phyloP scores from a whole-genome alignment of 805 yeast species.

The Wickerhamomyces kurtzmanii region DNA sequence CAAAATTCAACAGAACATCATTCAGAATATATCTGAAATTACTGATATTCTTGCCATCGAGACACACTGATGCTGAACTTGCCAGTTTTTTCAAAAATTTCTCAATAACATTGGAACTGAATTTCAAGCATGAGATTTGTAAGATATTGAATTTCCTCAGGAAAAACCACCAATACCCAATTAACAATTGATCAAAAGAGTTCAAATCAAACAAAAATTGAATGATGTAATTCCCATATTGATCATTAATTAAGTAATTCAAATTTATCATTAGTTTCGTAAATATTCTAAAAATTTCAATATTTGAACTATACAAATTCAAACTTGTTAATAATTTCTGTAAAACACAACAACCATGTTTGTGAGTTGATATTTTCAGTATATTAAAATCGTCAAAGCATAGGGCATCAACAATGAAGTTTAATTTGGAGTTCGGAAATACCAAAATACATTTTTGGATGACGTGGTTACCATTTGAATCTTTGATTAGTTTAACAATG shows the following conservation, averaged over 20 bases:
- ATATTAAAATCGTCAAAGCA: conserved; percentile 59
- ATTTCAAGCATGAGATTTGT: conserved; percentile 71
- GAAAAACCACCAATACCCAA: too few species aligned
- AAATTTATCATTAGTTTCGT: conserved; percentile 44
- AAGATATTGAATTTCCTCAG: conserved; percentile 29
- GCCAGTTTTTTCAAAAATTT: conserved; percentile 65
- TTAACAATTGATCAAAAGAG: too few species aligned
- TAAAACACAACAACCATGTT: conserved; percentile 96
- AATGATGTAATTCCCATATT: conserved; percentile 76
- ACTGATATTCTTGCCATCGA: too few species aligned
- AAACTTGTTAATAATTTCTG: too few species aligned
- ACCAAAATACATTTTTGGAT: conserved; percentile 85
- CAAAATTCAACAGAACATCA: too few species aligned
- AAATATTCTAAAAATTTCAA: conserved; percentile 48
- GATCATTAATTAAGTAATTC: conserved; percentile 60
- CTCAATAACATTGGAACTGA: conserved; percentile 92
- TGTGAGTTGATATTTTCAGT: conserved; percentile 79
- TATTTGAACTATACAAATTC: too few species aligned
- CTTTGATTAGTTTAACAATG: conserved; percentile 74
- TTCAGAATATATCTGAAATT: conserved; percentile 30
- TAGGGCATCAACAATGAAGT: conserved; percentile 86
- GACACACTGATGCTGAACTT: too few species aligned
- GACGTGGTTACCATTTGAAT: conserved; percentile 94
- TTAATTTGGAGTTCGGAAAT: conserved; percentile 57
- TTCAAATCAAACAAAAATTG: conserved; percentile 67